phyloP scores from a whole-genome alignment of 2,329 filamentous ascomycete genomes.

The Aspergillus sp. region DNA sequence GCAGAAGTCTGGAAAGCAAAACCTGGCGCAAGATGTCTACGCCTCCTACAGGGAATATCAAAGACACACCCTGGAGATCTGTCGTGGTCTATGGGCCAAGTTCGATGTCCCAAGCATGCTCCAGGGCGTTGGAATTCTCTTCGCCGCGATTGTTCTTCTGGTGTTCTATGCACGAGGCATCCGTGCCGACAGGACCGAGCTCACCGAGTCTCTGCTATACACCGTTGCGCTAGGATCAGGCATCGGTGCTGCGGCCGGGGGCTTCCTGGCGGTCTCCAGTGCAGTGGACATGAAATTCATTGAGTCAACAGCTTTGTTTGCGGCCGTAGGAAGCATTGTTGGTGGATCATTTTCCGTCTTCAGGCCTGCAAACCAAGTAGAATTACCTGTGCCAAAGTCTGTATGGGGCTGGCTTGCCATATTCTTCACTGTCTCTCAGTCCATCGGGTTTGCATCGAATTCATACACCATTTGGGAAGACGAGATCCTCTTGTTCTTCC shows the following conservation, averaged over 20 bases:
- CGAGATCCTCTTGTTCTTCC: conserved; percentile 86
- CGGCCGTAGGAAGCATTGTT: conserved; percentile 45
- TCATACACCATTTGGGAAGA: conserved; percentile 99
- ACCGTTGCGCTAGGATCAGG: conserved; percentile 50
- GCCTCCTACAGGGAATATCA: conserved; percentile 71
- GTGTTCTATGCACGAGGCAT: conserved; percentile 67
- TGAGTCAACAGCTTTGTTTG: conserved; percentile 37
- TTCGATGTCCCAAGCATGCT: conserved; percentile 88
- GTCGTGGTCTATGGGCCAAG: conserved; percentile 82
- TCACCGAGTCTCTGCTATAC: conserved; percentile 53
- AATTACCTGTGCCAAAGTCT: conserved; percentile 63
- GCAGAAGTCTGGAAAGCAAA: conserved; percentile 39
- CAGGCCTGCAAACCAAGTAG: conserved; percentile 38
- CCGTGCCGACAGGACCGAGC: conserved; percentile 50
- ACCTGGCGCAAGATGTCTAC: conserved; percentile 41
- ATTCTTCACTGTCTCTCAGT: conserved; percentile 79
- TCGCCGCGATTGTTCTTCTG: conserved; percentile 65
- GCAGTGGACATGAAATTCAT: conserved; percentile 28
- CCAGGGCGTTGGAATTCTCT: conserved; percentile 70
- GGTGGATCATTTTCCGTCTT: conserved; percentile 41
- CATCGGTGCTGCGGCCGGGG: conserved; percentile 38
- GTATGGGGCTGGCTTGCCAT: conserved; percentile 87
- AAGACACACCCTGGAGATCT: conserved; percentile 71
- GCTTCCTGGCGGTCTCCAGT: conserved; percentile 17
- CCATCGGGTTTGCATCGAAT: conserved; percentile 93